These are phyloP conservation scores for Cucurbita ficifolia DNA, from an alignment of 306 rosid species.

Conservation along the genomic window DNA sequence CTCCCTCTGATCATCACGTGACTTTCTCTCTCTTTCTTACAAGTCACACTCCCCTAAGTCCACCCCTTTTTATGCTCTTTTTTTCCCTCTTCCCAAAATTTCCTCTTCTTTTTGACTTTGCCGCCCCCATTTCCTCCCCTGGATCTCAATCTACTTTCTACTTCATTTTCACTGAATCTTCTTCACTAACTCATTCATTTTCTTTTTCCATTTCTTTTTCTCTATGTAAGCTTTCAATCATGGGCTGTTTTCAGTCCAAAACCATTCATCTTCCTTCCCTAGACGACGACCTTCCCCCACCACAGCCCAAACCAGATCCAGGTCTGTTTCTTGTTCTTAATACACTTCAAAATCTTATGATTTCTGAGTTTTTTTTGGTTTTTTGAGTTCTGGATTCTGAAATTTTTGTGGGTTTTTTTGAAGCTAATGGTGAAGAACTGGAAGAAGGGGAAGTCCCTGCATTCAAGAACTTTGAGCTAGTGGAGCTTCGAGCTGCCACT, in stretches of 20 bases:
- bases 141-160: neutral
- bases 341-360: neutral
- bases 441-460: constrained; percentile 15
- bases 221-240: constrained; percentile 11
- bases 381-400: neutral
- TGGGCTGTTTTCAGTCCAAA: constrained; percentile 44
- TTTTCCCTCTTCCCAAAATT: neutral
- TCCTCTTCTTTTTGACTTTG: neutral
- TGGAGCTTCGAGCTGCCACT: constrained; percentile 25
- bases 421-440: constrained; percentile 14
- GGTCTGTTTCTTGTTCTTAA: constrained; percentile 6
- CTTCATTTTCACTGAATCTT: neutral
- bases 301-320: constrained; percentile 20
- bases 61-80: neutral
- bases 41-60: constrained; percentile 8
- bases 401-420: neutral
- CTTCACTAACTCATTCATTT: neutral
- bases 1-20: constrained; percentile 3
- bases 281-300: constrained; percentile 17
- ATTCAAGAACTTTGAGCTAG: constrained; percentile 18
- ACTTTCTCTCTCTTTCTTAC: neutral
- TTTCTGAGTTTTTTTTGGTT: neutral
- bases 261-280: constrained; percentile 21
- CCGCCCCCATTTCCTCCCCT: neutral
- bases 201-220: neutral